These are phyloP conservation scores for Whalleya microplaca DNA, from an alignment of 2,329 filamentous ascomycete species.

Conservation along the genomic window DNA sequence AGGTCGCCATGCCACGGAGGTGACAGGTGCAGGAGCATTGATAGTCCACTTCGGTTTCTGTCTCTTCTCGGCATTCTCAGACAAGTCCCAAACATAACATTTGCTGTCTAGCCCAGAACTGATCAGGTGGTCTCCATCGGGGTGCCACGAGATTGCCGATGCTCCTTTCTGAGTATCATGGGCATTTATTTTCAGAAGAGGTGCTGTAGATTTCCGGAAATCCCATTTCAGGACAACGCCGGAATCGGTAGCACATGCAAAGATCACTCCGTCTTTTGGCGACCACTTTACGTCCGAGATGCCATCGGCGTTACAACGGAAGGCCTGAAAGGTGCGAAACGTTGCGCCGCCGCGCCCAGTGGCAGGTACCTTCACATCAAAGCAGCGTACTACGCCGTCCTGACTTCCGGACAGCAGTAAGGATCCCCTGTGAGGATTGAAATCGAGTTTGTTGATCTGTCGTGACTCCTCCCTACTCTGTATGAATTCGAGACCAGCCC, in stretches of 20 bases:
- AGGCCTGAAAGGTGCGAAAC: slow-evolving; percentile 52
- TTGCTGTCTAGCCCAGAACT: slow-evolving; percentile 66
- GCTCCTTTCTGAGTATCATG: slow-evolving; percentile 60
- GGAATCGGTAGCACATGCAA: slow-evolving; percentile 67
- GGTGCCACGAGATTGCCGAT: slow-evolving; percentile 67
- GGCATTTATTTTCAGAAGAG: slow-evolving; percentile 62
- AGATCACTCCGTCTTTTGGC: slow-evolving; percentile 62
- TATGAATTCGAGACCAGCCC: slow-evolving; percentile 55
- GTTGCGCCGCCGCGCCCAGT: slow-evolving; percentile 54
- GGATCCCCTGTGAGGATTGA: slow-evolving; percentile 62
- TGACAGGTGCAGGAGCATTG: slow-evolving; percentile 62
- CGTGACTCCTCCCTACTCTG: slow-evolving; percentile 64
- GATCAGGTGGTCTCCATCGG: slow-evolving; percentile 67
- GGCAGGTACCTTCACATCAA: slow-evolving; percentile 57
- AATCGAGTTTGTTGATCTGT: slow-evolving; percentile 66
- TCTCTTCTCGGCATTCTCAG: slow-evolving; percentile 61
- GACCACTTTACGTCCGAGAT: slow-evolving; percentile 70
- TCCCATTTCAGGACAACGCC: slow-evolving; percentile 69
- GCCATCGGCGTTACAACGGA: slow-evolving; percentile 57
- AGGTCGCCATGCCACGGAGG: slow-evolving; percentile 65
- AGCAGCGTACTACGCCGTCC: slow-evolving; percentile 65
- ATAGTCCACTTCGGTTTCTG: slow-evolving; percentile 68
- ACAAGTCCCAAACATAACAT: slow-evolving; percentile 69
- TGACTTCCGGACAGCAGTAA: slow-evolving; percentile 66
- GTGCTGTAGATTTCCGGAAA: slow-evolving; percentile 56